Evolutionary conservation across 495 filamentous ascomycete species (phyloP).

Genomic region (Neurospora sp.): DNA sequence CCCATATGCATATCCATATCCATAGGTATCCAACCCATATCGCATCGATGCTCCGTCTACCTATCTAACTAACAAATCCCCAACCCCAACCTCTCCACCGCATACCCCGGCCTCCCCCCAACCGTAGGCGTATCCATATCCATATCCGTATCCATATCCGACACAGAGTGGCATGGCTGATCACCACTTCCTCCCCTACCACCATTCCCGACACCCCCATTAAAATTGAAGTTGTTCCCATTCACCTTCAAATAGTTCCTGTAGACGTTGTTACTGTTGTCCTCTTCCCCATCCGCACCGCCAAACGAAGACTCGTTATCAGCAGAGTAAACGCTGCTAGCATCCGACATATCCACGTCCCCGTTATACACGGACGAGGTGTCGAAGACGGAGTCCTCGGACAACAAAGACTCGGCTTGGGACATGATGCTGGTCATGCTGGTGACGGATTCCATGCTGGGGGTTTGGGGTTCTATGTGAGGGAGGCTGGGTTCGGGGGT

Average conservation of each 20-base stretch:
- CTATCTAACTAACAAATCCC: not conserved
- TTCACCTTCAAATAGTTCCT: too few relatives aligned
- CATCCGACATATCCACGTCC: conserved; percentile 38
- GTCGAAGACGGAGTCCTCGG: not conserved
- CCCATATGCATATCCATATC: not conserved
- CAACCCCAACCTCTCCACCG: conserved; percentile 4
- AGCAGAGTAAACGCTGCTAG: conserved; percentile 21
- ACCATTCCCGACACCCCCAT: too few relatives aligned
- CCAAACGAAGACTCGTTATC: conserved; percentile 11
- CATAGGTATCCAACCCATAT: not conserved
- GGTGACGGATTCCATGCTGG: conserved; percentile 7
- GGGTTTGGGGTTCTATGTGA: conserved; percentile 6
- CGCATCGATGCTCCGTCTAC: conserved; percentile 1
- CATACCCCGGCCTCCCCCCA: conserved; percentile 4
- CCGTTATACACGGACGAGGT: not conserved
- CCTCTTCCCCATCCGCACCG: not conserved
- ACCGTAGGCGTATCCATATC: conserved; percentile 24
- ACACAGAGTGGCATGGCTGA: not conserved
- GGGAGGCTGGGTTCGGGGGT: conserved; percentile 10
- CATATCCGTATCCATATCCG: conserved; percentile 21
- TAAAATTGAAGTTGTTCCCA: too few relatives aligned
- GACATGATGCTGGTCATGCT: not conserved
- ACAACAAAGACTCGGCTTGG: not conserved
- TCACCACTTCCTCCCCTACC: too few relatives aligned
- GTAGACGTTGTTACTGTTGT: too few relatives aligned